Percentiles rank a stretch among this genome's conserved stretches.
These are phyloP conservation scores for Aristolochia fimbriata DNA, from an alignment of 164 flowering plant species.

Conservation along the genomic window DNA sequence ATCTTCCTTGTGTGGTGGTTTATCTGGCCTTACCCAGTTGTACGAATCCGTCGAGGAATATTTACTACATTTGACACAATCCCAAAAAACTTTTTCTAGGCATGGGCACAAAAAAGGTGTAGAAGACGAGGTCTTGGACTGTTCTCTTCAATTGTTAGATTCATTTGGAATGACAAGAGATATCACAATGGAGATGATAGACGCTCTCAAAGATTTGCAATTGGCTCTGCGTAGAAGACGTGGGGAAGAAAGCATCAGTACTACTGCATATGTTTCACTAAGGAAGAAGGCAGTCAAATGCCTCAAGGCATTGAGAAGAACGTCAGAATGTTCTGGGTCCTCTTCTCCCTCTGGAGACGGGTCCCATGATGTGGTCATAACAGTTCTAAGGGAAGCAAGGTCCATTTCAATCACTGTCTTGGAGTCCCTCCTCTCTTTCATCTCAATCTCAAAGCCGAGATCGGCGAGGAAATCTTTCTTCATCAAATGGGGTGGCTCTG, in stretches of 20 bases:
- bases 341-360: slow-evolving; percentile 9
- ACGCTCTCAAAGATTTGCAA: slow-evolving; percentile 17
- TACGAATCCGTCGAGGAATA: slow-evolving; percentile 15
- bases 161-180: slow-evolving; percentile 21
- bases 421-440: slow-evolving; percentile 19
- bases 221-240: slow-evolving; percentile 25
- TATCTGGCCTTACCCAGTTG: slow-evolving; percentile 5
- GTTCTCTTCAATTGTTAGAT: slow-evolving; percentile 29
- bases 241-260: slow-evolving; percentile 3
- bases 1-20: not conserved
- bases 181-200: slow-evolving; percentile 17
- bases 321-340: not conserved
- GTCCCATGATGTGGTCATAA: slow-evolving; percentile 5
- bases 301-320: slow-evolving; percentile 15
- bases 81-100: slow-evolving; percentile 5
- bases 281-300: slow-evolving; percentile 26
- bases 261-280: slow-evolving; percentile 16
- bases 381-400: slow-evolving; percentile 27
- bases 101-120: slow-evolving; percentile 12
- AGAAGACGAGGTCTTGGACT: slow-evolving; percentile 23
- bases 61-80: slow-evolving; percentile 15
- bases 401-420: slow-evolving; percentile 22
- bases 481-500: too few relatives aligned
- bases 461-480: too few relatives aligned
- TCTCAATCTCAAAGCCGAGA: slow-evolving; percentile 13